Evolutionary conservation across 345 rosid genomes (phyloP).

Genomic region (Hypericum perforatum): DNA sequence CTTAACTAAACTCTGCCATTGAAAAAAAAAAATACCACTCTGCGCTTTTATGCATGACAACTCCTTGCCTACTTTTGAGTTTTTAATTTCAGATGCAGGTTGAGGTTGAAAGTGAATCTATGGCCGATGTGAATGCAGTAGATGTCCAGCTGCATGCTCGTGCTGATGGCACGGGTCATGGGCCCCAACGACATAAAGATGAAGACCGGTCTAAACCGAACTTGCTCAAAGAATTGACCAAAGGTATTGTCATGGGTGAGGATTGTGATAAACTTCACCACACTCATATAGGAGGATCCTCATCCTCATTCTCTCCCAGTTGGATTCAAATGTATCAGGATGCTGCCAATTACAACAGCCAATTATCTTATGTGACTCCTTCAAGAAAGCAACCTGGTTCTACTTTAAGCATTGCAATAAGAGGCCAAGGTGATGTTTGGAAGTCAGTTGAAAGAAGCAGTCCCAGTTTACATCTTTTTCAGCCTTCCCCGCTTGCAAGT

Average conservation of each 20-base stretch:
- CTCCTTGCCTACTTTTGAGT: too few relatives aligned
- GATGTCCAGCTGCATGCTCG: too few relatives aligned
- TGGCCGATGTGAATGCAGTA: too few relatives aligned
- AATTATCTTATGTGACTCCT: constrained; percentile 39
- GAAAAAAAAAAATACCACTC: too few relatives aligned
- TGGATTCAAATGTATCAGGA: constrained; percentile 19
- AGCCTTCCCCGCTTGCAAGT: constrained; percentile 34
- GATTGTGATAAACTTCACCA: constrained; percentile 14
- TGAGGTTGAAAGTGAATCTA: too few relatives aligned
- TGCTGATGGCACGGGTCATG: too few relatives aligned
- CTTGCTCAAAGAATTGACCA: constrained; percentile 9
- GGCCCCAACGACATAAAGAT: constrained; percentile 10
- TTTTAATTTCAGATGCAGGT: too few relatives aligned
- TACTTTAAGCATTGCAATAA: constrained; percentile 33
- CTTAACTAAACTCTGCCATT: too few relatives aligned
- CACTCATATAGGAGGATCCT: constrained; percentile 29
- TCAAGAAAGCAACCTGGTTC: constrained; percentile 38
- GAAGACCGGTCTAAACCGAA: constrained; percentile 13
- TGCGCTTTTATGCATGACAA: too few relatives aligned
- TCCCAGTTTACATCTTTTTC: constrained; percentile 31
- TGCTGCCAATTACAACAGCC: constrained; percentile 23
- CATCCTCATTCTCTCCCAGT: constrained; percentile 27
- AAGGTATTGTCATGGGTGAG: constrained; percentile 10
- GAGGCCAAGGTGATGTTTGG: constrained; percentile 25
- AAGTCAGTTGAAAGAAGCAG: constrained; percentile 35